Evolutionary conservation across 2,329 filamentous ascomycete genomes (phyloP).

Genomic region (Aspergillus brunneoviolaceus): DNA sequence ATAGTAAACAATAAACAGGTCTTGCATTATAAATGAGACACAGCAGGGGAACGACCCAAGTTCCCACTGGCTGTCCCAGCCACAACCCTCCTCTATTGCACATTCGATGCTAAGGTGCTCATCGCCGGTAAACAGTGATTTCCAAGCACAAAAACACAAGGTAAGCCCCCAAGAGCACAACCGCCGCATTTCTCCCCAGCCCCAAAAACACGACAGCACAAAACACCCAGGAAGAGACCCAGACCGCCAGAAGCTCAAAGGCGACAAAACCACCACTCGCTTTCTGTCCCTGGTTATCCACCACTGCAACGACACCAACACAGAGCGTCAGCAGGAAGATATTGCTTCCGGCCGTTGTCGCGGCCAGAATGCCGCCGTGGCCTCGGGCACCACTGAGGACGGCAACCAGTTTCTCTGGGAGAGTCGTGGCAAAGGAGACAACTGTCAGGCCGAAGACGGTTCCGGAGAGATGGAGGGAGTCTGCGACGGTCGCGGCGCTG

Average conservation of each 20-base stretch:
- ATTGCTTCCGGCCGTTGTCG: slow-evolving; percentile 56
- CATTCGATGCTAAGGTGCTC: not conserved
- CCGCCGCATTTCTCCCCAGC: slow-evolving; percentile 18
- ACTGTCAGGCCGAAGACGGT: slow-evolving; percentile 50
- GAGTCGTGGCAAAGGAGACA: slow-evolving; percentile 53
- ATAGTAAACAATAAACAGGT: no score
- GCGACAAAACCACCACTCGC: slow-evolving; percentile 18
- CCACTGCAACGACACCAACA: slow-evolving; percentile 34
- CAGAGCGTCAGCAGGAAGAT: slow-evolving; percentile 56
- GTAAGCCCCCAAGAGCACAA: slow-evolving; percentile 33
- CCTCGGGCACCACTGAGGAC: slow-evolving; percentile 50
- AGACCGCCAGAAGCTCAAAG: slow-evolving; percentile 26
- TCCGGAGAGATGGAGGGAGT: slow-evolving; percentile 45
- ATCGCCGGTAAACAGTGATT: slow-evolving; percentile 24
- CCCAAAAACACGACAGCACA: slow-evolving; percentile 18
- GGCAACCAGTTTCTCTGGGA: slow-evolving; percentile 56
- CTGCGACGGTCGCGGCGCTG: slow-evolving; percentile 43
- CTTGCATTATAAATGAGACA: no score
- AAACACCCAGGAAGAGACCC: slow-evolving; percentile 20
- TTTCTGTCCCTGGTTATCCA: not conserved
- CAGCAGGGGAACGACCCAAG: no score
- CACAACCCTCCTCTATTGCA: no score
- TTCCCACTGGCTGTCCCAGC: no score
- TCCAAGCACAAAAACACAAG: slow-evolving; percentile 37
- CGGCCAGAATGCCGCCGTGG: slow-evolving; percentile 52